These are phyloP conservation scores for Elongisporangium anandrum DNA, from an alignment of 352 stramenopile genomes.

Conservation along the genomic window DNA sequence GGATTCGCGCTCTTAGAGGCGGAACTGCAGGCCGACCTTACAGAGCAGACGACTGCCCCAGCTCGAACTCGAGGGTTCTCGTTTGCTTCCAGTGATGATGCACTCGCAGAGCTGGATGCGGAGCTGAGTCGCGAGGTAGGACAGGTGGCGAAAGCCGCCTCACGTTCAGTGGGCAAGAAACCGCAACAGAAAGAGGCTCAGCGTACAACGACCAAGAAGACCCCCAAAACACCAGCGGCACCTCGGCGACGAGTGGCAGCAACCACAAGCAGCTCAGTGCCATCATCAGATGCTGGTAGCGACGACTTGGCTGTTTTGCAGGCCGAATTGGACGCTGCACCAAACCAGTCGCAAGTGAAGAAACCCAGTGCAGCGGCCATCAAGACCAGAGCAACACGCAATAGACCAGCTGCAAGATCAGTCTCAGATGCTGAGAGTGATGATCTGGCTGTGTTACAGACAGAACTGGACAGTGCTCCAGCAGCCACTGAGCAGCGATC, in stretches of 20 bases:
- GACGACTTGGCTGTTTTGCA: neutral
- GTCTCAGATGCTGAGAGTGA: slow-evolving; percentile 4
- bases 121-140: slow-evolving; percentile 19
- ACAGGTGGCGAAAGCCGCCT: neutral
- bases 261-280: neutral
- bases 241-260: neutral
- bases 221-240: neutral
- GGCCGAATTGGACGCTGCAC: neutral
- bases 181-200: too few species aligned
- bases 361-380: neutral
- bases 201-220: too few species aligned
- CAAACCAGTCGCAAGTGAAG: neutral
- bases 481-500: slow-evolving; percentile 9
- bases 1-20: slow-evolving; percentile 20
- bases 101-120: slow-evolving; percentile 42
- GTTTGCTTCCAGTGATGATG: slow-evolving; percentile 25
- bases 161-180: neutral
- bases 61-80: slow-evolving; percentile 7
- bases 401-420: slow-evolving; percentile 2
- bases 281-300: neutral
- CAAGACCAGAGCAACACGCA: neutral
- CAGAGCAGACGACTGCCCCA: slow-evolving; percentile 5
- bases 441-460: slow-evolving; percentile 6
- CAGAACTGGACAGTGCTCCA: slow-evolving; percentile 4
- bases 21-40: slow-evolving; percentile 17